phyloP scores from a whole-genome alignment of 1,139 yeast genomes.

The Williopsis jadinii region DNA sequence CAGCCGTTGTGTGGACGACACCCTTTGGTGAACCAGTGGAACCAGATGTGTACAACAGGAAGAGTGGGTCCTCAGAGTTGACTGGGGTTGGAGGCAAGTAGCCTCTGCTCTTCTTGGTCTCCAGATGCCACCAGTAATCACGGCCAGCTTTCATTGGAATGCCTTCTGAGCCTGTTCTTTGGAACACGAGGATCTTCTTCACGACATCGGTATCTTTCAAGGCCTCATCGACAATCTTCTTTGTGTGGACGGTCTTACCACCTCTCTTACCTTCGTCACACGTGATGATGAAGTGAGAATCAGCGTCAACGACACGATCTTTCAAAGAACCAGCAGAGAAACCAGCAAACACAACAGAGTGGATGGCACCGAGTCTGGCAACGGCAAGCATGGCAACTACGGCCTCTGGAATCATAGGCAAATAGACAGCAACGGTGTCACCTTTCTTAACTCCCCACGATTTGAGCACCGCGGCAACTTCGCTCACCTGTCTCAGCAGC shows the following conservation, averaged over 20 bases:
- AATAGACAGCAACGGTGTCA: conserved; percentile 91
- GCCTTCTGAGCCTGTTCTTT: conserved; percentile 70
- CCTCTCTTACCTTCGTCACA: conserved; percentile 97
- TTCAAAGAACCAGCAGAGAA: conserved; percentile 89
- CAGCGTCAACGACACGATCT: conserved; percentile 88
- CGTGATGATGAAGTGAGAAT: conserved; percentile 83
- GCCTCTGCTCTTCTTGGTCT: conserved; percentile 70
- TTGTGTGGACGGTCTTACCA: conserved; percentile 85
- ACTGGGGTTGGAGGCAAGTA: conserved; percentile 86
- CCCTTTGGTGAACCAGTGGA: conserved; percentile 99
- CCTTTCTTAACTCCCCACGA: conserved; percentile 90
- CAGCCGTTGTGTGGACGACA: conserved; percentile 92
- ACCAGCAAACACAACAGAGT: conserved; percentile 95
- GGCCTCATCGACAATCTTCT: conserved; percentile 93
- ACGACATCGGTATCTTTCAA: conserved; percentile 71
- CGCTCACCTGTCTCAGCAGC: conserved; percentile 78
- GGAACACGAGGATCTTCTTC: conserved; percentile 75
- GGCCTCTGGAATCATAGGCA: conserved; percentile 98
- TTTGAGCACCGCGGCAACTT: conserved; percentile 80
- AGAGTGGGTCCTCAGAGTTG: conserved; percentile 84
- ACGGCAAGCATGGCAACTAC: conserved; percentile 91
- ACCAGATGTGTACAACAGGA: conserved; percentile 90
- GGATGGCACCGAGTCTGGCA: conserved; percentile 92
- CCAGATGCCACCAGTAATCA: conserved; percentile 94
- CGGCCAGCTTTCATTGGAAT: conserved; percentile 73